Conservation (phyloP, 2,329 filamentous ascomycete genomes). For the Aureobasidium sp. region DNA sequence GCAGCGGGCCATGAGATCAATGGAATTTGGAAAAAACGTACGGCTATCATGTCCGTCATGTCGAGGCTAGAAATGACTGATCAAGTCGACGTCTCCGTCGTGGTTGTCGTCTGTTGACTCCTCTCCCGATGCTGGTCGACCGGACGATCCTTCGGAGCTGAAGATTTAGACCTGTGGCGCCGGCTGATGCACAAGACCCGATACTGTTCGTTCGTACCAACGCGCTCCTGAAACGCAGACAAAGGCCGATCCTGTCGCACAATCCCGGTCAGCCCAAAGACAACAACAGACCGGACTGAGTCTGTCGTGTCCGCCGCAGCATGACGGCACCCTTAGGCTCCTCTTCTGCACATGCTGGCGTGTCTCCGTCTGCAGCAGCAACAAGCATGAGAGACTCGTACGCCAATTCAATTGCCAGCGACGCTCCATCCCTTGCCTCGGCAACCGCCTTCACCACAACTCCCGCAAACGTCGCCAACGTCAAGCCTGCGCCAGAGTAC, state of each 20-base stretch:
- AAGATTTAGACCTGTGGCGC: not conserved
- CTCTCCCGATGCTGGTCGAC: not conserved
- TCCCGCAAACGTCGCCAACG: constrained; percentile 18
- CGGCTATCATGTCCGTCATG: not conserved
- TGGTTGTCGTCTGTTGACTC: not conserved
- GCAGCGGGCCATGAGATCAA: not conserved
- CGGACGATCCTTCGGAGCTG: not conserved
- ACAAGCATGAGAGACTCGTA: constrained; percentile 17
- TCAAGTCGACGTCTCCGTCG: not conserved
- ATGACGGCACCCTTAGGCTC: not conserved
- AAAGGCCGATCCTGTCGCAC: not conserved
- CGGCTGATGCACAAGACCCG: not conserved
- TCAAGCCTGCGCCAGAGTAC: constrained; percentile 74
- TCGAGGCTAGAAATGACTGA: not conserved
- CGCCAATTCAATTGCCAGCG: constrained; percentile 18
- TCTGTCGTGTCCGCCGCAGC: not conserved
- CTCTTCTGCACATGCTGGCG: not conserved
- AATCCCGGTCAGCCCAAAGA: not conserved
- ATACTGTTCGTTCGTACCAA: not conserved
- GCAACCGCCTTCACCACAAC: constrained; percentile 16
- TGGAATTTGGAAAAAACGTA: not conserved
- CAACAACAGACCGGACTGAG: not conserved
- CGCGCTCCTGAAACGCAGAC: constrained; percentile 1
- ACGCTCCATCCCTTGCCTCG: constrained; percentile 19
- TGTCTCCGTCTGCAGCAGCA: not conserved